Evolutionary conservation across 2,329 filamentous ascomycete species (phyloP).

Genomic region (Ceratocystis albifundus): DNA sequence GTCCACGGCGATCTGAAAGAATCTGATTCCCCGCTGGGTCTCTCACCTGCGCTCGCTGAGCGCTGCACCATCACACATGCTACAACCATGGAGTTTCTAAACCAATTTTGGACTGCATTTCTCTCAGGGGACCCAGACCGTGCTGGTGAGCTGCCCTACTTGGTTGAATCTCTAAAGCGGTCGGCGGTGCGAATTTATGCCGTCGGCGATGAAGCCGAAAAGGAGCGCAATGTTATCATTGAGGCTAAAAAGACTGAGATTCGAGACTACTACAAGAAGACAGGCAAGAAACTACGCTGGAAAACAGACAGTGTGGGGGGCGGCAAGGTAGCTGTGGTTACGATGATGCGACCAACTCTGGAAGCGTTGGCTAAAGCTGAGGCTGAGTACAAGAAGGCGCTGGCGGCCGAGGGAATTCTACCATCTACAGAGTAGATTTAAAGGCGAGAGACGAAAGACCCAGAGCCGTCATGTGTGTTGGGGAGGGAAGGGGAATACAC

Average conservation of each 20-base stretch:
- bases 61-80: constrained; percentile 64
- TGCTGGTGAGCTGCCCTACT: constrained; percentile 65
- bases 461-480: not conserved
- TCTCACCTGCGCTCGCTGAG: constrained; percentile 44
- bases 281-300: constrained; percentile 60
- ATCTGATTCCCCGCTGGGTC: constrained; percentile 41
- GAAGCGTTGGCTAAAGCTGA: constrained; percentile 59
- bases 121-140: constrained; percentile 76
- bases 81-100: constrained; percentile 89
- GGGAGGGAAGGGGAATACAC: too few relatives aligned
- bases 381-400: constrained; percentile 57
- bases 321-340: constrained; percentile 62
- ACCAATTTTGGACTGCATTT: constrained; percentile 92
- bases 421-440: constrained; percentile 36
- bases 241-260: constrained; percentile 58
- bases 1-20: constrained; percentile 41
- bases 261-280: constrained; percentile 56
- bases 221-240: constrained; percentile 55
- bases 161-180: constrained; percentile 69
- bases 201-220: constrained; percentile 69
- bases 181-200: constrained; percentile 68
- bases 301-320: constrained; percentile 59
- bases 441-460: not conserved
- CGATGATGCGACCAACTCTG: constrained; percentile 63
- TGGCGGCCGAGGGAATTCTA: constrained; percentile 51